Percentiles rank a stretch among this genome's conserved stretches.
Evolutionary conservation across 2,329 filamentous ascomycete species (phyloP).

Genomic region (Fragosphaeria purpurea): DNA sequence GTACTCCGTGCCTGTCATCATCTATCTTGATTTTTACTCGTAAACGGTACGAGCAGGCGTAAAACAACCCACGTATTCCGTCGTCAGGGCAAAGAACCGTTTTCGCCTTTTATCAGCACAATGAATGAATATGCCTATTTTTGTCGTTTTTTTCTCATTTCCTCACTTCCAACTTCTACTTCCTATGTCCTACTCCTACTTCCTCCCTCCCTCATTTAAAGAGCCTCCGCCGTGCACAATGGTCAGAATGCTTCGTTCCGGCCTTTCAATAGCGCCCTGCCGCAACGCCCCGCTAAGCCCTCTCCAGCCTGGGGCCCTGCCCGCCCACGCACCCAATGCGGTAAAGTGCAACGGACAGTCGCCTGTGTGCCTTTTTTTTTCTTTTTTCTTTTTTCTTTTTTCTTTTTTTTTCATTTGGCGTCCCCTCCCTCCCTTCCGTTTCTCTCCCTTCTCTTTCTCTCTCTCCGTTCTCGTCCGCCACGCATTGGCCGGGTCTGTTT

Average conservation of each 20-base stretch:
- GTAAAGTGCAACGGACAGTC: conserved; percentile 4
- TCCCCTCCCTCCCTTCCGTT: not conserved
- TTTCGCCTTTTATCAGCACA: too few species aligned
- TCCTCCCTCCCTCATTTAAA: not conserved
- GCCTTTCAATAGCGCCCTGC: conserved; percentile 13
- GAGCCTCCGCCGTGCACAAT: not conserved
- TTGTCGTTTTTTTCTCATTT: too few species aligned
- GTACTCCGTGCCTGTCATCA: too few species aligned
- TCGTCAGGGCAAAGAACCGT: too few species aligned
- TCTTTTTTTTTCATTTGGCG: not conserved
- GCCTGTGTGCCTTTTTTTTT: conserved; percentile 1
- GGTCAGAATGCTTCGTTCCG: not conserved
- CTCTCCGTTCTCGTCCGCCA: not conserved
- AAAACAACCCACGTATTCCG: too few species aligned
- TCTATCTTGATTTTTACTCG: too few species aligned
- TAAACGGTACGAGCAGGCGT: too few species aligned
- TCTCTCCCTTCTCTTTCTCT: not conserved
- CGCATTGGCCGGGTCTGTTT: too few species aligned
- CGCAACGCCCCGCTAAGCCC: conserved; percentile 11
- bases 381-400: not conserved
- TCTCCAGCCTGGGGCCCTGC: conserved; percentile 7
- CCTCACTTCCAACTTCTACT: too few species aligned
- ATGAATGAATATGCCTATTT: too few species aligned
- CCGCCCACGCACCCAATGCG: conserved; percentile 10
- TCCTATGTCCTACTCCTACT: not conserved